These are phyloP conservation scores for Cercospora beticola DNA, from an alignment of 2,329 filamentous ascomycete genomes.

Conservation along the genomic window DNA sequence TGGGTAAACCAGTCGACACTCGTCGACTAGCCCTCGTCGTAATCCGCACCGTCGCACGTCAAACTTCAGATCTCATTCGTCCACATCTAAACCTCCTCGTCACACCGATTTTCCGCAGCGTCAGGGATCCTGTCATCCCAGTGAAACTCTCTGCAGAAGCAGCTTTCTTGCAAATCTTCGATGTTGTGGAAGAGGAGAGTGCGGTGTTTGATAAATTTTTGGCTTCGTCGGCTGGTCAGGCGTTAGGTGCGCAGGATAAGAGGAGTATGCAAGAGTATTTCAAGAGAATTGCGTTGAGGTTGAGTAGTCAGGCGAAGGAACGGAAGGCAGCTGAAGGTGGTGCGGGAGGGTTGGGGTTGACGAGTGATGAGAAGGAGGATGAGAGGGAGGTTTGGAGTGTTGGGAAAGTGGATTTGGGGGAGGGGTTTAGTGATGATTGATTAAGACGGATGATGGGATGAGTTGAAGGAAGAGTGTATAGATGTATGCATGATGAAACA, in stretches of 20 bases:
- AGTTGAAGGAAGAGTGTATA: background rate
- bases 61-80: constrained; percentile 74
- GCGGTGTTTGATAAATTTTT: constrained; percentile 91
- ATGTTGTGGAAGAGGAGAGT: constrained; percentile 81
- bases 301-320: constrained; percentile 85
- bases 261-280: constrained; percentile 96
- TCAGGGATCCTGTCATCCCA: constrained; percentile 88
- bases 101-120: constrained; percentile 80
- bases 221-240: constrained; percentile 59
- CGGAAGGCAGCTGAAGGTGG: constrained; percentile 89
- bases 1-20: constrained; percentile 76
- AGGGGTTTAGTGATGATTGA: constrained; percentile 39
- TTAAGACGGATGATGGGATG: background rate
- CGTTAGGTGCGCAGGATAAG: constrained; percentile 72
- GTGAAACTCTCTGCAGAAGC: constrained; percentile 94
- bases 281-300: constrained; percentile 80
- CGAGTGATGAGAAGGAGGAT: constrained; percentile 89
- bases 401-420: constrained; percentile 80
- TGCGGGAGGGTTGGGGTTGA: constrained; percentile 77
- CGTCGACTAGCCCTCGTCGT: constrained; percentile 85
- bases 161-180: constrained; percentile 87
- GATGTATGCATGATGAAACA: background rate
- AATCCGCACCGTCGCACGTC: constrained; percentile 77
- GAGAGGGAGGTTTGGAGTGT: constrained; percentile 95
- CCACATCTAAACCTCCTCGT: constrained; percentile 80